phyloP scores from a whole-genome alignment of 1,139 yeast species.

The Diutina pseudorugosa region DNA sequence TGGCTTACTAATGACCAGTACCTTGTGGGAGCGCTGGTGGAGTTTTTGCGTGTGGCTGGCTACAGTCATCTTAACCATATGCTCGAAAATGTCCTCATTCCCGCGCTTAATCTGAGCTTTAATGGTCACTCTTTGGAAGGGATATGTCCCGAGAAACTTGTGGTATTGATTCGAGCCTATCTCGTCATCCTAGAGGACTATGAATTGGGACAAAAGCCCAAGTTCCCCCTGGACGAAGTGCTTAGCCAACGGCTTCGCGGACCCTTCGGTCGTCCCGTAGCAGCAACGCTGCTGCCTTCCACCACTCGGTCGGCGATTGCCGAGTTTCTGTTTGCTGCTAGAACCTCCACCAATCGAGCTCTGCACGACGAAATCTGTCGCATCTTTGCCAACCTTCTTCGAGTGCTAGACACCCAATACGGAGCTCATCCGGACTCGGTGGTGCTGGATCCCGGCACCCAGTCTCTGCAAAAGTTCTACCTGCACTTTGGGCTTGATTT shows the following conservation, averaged over 20 bases:
- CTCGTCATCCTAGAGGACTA: constrained; percentile 53
- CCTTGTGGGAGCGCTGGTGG: constrained; percentile 55
- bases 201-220: constrained; percentile 47
- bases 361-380: constrained; percentile 69
- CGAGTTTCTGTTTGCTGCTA: neutral
- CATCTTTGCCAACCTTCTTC: constrained; percentile 45
- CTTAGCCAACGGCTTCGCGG: constrained; percentile 16
- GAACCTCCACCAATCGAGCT: constrained; percentile 20
- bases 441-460: neutral
- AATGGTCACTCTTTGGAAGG: constrained; percentile 48
- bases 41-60: constrained; percentile 65
- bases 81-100: constrained; percentile 64
- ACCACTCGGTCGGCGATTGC: neutral
- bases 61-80: constrained; percentile 69
- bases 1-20: constrained; percentile 56
- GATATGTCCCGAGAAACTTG: constrained; percentile 55
- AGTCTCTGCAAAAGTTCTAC: neutral
- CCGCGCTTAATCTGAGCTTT: constrained; percentile 42
- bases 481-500: constrained; percentile 43
- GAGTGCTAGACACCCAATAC: constrained; percentile 47
- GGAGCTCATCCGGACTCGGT: constrained; percentile 21
- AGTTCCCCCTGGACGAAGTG: constrained; percentile 60
- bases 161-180: constrained; percentile 62
- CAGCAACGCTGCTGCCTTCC: neutral
- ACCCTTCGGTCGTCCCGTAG: constrained; percentile 7